Evolutionary conservation across 2,329 filamentous ascomycete species (phyloP).

Genomic region (Penicillium sclerotigenum): DNA sequence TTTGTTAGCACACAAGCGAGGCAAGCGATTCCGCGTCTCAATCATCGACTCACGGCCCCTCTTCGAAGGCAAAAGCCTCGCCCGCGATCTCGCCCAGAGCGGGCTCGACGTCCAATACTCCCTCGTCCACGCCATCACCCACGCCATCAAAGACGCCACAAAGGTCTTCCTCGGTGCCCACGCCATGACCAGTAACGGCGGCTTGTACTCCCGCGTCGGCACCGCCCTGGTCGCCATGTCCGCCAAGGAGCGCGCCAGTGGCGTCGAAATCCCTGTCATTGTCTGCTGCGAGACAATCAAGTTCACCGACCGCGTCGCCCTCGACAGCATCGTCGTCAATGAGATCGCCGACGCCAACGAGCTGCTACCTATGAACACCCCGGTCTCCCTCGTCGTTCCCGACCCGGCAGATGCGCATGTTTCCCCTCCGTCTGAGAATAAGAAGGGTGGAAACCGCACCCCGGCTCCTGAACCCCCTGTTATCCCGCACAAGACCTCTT

Average conservation of each 20-base stretch:
- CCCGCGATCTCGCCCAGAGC: slow-evolving; percentile 64
- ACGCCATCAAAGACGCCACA: slow-evolving; percentile 67
- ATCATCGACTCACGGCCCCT: slow-evolving; percentile 74
- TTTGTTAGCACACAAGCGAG: slow-evolving; percentile 65
- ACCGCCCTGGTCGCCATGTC: slow-evolving; percentile 84
- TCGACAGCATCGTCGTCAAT: slow-evolving; percentile 91
- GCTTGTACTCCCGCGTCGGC: slow-evolving; percentile 81
- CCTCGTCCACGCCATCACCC: slow-evolving; percentile 72
- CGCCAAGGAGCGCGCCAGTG: slow-evolving; percentile 59
- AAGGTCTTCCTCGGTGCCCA: slow-evolving; percentile 83
- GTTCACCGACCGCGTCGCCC: slow-evolving; percentile 83
- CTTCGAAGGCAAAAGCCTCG: slow-evolving; percentile 68
- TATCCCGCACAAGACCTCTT: slow-evolving; percentile 23
- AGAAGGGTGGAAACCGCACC: slow-evolving; percentile 34
- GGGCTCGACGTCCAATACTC: slow-evolving; percentile 79
- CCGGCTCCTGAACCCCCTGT: slow-evolving; percentile 21
- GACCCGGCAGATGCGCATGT: slow-evolving; percentile 23
- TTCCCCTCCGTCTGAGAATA: slow-evolving; percentile 23
- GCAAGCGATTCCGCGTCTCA: slow-evolving; percentile 76
- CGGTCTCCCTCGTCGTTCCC: slow-evolving; percentile 30
- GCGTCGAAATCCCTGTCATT: slow-evolving; percentile 71
- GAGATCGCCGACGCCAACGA: slow-evolving; percentile 79
- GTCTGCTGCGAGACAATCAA: slow-evolving; percentile 94
- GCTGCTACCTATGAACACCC: slow-evolving; percentile 41
- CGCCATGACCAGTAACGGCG: slow-evolving; percentile 92